A percentile compares a stretch with the other conserved stretches of the same genome.
phyloP scores from a whole-genome alignment of 176 grass and related monocot genomes.

The Avena sativa region DNA sequence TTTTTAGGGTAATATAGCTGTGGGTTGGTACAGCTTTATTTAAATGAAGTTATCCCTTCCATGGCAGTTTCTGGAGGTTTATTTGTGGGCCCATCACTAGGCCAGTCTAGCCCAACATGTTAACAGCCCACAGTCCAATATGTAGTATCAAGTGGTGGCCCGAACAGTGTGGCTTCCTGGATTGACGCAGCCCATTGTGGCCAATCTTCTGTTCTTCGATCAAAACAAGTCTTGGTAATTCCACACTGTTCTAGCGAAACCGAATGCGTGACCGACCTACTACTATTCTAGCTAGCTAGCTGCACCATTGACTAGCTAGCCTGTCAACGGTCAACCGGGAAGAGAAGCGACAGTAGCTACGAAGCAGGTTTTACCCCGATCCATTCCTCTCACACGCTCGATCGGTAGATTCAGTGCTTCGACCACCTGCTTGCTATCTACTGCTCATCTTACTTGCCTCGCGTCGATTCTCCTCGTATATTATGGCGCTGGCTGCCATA shows the following conservation, averaged over 20 bases:
- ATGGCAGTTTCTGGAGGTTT: not conserved
- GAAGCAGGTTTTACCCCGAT: not conserved
- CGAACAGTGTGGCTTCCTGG: no score
- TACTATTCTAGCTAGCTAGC: no score
- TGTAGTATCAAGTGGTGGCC: no score
- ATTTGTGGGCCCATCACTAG: not conserved
- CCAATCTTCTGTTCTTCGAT: no score
- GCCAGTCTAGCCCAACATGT: not conserved
- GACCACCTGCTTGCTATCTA: not conserved
- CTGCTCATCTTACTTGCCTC: no score
- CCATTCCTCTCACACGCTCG: not conserved
- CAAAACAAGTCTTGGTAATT: no score
- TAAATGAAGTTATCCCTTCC: no score
- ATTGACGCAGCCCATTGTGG: no score
- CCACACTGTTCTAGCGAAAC: no score
- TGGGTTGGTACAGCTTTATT: no score
- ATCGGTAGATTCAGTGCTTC: not conserved
- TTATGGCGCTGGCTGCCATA: not conserved
- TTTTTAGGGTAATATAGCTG: no score
- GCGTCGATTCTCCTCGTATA: not conserved
- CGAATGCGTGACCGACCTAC: not conserved
- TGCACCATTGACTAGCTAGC: not conserved
- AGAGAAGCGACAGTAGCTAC: not conserved
- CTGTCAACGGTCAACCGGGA: not conserved
- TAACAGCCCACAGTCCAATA: not conserved